Base-by-base conservation (phyloP, 352 stramenopile species). In the Blastocystis sp. region DNA sequence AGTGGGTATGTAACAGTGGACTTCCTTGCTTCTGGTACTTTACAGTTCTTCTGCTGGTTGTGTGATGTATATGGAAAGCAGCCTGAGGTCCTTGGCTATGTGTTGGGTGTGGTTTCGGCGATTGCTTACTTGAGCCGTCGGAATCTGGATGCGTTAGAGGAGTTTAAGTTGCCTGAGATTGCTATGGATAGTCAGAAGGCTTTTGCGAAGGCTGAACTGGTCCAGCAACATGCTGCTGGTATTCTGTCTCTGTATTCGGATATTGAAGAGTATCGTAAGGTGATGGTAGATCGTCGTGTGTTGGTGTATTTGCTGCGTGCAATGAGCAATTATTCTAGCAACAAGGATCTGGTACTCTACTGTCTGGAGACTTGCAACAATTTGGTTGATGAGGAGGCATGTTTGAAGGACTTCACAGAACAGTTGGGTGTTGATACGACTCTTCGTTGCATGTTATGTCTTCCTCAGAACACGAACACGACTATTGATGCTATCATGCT, bases 341-440 rank as follows among this genome's bases (percentile, higher is more conserved):
- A 83, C 49, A 65, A 83, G 46, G 71, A 83, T 43, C 71, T 83
- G 71, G 71, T 83, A 56, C 71, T 65, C 51, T 83, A 83, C 71
- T 66, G 46, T 43, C 46, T 83, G 71, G 71, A 83, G 51, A 54
- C 43, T 35, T 83, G 71, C 49, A 65, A 21, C 43, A 66, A 66
- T 56, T 49, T 83, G 51, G 4, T 83, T 43, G 71, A 83, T 37
- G 21, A 65, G 49, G 24, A 51, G 24, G 12, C 21, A 0, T 83
- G 71, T 14, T 27, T 83, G 46, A 83, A 65, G 71, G 16, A 42
- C 43, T 83, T 83, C 54, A 52, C 27, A 32, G 71, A 83, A 54
- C 71, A 54, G 21, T 37, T 52, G 42, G 71, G 71, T 24, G 71
- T 83, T 43, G 51, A 66, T 27, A 63, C n/a, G 0, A 39, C 51